Percentiles rank a stretch among this genome's conserved stretches.
phyloP scores from a whole-genome alignment of 768 basidiomycete genomes.

The Suillus spraguei region DNA sequence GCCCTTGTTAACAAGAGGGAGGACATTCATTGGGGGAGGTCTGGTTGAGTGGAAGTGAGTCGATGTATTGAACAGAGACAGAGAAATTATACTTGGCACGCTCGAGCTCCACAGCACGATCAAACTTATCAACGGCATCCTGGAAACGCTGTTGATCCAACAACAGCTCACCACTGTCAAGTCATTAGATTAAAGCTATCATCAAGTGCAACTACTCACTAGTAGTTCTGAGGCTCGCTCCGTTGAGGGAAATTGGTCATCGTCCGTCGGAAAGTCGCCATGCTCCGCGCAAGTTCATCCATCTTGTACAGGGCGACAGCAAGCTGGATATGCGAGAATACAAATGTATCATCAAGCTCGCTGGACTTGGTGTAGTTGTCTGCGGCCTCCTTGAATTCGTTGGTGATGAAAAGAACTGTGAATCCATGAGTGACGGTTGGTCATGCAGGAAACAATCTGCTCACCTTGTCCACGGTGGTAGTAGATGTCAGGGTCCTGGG shows the following conservation, averaged over 20 bases:
- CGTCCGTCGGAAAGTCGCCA: conserved; percentile 89
- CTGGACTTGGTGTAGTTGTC: conserved; percentile 91
- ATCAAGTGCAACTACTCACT: conserved; percentile 52
- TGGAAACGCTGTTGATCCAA: conserved; percentile 88
- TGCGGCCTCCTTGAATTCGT: conserved; percentile 83
- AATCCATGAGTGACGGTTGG: background rate
- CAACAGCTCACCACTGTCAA: conserved; percentile 83
- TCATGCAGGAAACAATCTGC: conserved; percentile 7
- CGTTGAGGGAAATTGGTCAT: conserved; percentile 82
- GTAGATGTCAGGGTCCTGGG: conserved; percentile 92
- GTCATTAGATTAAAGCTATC: background rate
- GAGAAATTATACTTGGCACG: conserved; percentile 57
- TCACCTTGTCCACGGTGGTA: conserved; percentile 97
- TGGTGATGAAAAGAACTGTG: conserved; percentile 92
- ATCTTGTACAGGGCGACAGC: conserved; percentile 97
- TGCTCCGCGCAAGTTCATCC: conserved; percentile 73
- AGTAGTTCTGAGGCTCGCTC: conserved; percentile 94
- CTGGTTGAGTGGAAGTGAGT: conserved; percentile 15
- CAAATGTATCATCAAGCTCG: conserved; percentile 84
- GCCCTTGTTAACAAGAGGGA: conserved; percentile 97
- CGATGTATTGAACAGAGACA: background rate
- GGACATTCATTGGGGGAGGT: conserved; percentile 71
- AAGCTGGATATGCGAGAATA: conserved; percentile 96
- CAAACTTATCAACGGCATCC: conserved; percentile 92
- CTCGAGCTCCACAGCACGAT: conserved; percentile 88